These are phyloP conservation scores for Trichophyton equinum DNA, from an alignment of 2,329 filamentous ascomycete species.

Conservation along the genomic window DNA sequence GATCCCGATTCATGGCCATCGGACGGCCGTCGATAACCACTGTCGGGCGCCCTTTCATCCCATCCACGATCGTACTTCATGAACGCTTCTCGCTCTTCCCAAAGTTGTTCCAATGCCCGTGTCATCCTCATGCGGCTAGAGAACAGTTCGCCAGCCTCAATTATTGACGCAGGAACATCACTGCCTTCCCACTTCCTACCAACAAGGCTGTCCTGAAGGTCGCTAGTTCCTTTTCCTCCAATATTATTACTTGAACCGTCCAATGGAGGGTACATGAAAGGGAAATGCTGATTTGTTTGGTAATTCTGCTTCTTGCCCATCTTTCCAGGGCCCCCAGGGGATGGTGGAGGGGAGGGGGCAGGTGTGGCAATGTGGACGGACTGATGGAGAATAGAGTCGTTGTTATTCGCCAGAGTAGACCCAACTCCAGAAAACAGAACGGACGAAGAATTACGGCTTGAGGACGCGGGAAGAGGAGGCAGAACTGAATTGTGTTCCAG, in stretches of 20 bases:
- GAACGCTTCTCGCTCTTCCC: conserved; percentile 85
- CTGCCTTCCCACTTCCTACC: conserved; percentile 75
- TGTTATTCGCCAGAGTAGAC: conserved; percentile 33
- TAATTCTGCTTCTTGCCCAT: conserved; percentile 98
- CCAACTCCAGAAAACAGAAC: conserved; percentile 49
- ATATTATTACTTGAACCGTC: conserved; percentile 80
- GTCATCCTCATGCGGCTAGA: conserved; percentile 83
- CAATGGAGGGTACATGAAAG: conserved; percentile 89
- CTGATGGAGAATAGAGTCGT: conserved; percentile 74
- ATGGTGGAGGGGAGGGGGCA: conserved; percentile 87
- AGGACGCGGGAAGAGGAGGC: conserved; percentile 64
- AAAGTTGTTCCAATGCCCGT: conserved; percentile 78
- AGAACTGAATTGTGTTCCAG: conserved; percentile 83
- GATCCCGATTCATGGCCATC: conserved; percentile 14
- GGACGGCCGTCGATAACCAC: conserved; percentile 25
- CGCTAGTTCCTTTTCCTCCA: conserved; percentile 75
- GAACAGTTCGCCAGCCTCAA: conserved; percentile 89
- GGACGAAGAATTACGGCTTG: conserved; percentile 48
- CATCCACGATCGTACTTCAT: conserved; percentile 88
- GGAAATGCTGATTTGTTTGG: conserved; percentile 97
- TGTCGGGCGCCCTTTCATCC: conserved; percentile 41
- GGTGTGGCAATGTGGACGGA: conserved; percentile 98
- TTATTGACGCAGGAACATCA: conserved; percentile 82
- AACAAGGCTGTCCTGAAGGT: conserved; percentile 49
- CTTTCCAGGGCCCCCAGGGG: conserved; percentile 76